Evolutionary conservation across 352 stramenopile species (phyloP).

Genomic region (Phytophthora megakarya): DNA sequence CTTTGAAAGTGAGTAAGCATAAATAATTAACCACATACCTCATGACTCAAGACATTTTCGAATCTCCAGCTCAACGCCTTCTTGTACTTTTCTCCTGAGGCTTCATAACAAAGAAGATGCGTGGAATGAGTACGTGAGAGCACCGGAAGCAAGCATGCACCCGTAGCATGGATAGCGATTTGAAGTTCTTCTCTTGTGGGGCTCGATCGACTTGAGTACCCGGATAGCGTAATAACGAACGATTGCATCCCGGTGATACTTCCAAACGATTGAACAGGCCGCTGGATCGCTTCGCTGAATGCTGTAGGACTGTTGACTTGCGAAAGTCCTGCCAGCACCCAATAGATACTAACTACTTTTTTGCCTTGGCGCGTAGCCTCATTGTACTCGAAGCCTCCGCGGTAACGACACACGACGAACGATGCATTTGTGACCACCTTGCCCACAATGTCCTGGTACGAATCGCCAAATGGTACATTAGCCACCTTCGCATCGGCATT

Average conservation of each 20-base stretch:
- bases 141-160: slow-evolving; percentile 85
- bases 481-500: slow-evolving; percentile 77
- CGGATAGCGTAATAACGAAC: slow-evolving; percentile 85
- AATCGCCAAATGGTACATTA: slow-evolving; percentile 70
- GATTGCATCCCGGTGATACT: slow-evolving; percentile 77
- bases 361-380: slow-evolving; percentile 74
- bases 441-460: slow-evolving; percentile 75
- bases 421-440: slow-evolving; percentile 83
- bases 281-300: slow-evolving; percentile 61
- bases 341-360: slow-evolving; percentile 80
- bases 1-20: neutral
- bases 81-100: slow-evolving; percentile 85
- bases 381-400: slow-evolving; percentile 81
- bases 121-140: slow-evolving; percentile 83
- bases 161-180: slow-evolving; percentile 80
- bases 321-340: slow-evolving; percentile 64
- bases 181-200: slow-evolving; percentile 85
- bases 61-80: slow-evolving; percentile 83
- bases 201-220: slow-evolving; percentile 74
- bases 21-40: slow-evolving; percentile 49
- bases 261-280: slow-evolving; percentile 65
- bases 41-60: slow-evolving; percentile 76
- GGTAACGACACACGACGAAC: slow-evolving; percentile 83
- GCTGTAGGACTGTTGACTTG: slow-evolving; percentile 35
- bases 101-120: slow-evolving; percentile 80